These are phyloP conservation scores for Striga hermonthica DNA, from an alignment of 305 asterid genomes.

Conservation along the genomic window DNA sequence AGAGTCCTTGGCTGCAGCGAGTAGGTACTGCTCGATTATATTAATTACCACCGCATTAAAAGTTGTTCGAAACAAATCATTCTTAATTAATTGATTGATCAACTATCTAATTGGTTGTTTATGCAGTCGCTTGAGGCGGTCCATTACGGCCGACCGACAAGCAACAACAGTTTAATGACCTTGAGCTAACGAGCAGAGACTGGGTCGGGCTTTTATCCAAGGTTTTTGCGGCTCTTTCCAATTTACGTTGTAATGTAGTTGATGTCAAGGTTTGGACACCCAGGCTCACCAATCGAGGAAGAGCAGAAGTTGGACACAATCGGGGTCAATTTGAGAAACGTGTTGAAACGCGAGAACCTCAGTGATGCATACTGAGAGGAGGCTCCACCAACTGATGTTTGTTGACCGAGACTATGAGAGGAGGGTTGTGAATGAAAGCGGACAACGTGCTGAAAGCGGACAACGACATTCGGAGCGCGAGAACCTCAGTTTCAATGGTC, in stretches of 20 bases:
- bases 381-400: too few relatives aligned
- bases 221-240: slow-evolving; percentile 80
- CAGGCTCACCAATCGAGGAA: slow-evolving; percentile 70
- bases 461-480: too few relatives aligned
- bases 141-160: slow-evolving; percentile 56
- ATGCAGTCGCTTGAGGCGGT: slow-evolving; percentile 73
- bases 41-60: too few relatives aligned
- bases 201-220: slow-evolving; percentile 82
- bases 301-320: slow-evolving; percentile 50
- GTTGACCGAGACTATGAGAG: too few relatives aligned
- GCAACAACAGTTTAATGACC: slow-evolving; percentile 56
- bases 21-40: slow-evolving; percentile 46
- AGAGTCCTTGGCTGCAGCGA: slow-evolving; percentile 76
- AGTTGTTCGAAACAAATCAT: too few relatives aligned
- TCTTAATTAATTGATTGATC: background rate
- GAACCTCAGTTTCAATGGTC: too few relatives aligned
- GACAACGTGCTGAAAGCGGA: too few relatives aligned
- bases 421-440: too few relatives aligned
- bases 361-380: too few relatives aligned
- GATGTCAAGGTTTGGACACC: slow-evolving; percentile 93
- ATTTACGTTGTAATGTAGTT: slow-evolving; percentile 63
- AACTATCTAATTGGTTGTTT: background rate
- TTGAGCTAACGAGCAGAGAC: slow-evolving; percentile 83
- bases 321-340: slow-evolving; percentile 58
- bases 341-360: too few relatives aligned